Evolutionary conservation across 2,329 filamentous ascomycete species (phyloP).

Genomic region (Didymellaceae sp.): DNA sequence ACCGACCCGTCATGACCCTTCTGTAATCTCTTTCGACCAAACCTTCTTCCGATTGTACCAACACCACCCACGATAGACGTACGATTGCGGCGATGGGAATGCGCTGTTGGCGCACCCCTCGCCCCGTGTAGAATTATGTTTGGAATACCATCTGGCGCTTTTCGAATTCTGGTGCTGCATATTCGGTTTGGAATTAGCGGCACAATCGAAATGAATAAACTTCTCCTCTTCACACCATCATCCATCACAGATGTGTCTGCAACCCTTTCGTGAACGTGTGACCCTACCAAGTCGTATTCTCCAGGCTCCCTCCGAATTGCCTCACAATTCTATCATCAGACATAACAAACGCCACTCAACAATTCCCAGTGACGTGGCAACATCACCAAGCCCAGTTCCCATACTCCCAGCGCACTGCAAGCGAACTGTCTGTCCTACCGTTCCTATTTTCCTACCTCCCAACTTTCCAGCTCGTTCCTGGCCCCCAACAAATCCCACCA

Average conservation of each 20-base stretch:
- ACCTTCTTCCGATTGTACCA: slow-evolving; percentile 45
- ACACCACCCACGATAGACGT: slow-evolving; percentile 50
- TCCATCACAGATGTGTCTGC: neutral
- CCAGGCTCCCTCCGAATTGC: no score
- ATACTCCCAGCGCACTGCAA: no score
- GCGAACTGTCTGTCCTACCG: no score
- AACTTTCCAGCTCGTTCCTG: no score
- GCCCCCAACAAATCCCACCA: no score
- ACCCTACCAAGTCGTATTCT: no score
- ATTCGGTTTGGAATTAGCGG: slow-evolving; percentile 44
- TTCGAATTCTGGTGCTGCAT: slow-evolving; percentile 44
- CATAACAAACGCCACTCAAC: no score
- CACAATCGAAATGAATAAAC: slow-evolving; percentile 44
- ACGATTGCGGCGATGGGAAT: slow-evolving; percentile 41
- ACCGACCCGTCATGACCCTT: slow-evolving; percentile 36
- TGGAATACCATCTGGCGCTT: slow-evolving; percentile 43
- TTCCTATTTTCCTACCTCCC: neutral
- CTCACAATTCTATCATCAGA: no score
- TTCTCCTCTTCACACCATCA: slow-evolving; percentile 37
- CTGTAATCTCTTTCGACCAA: slow-evolving; percentile 33
- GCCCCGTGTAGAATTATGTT: slow-evolving; percentile 47
- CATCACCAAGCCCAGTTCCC: no score
- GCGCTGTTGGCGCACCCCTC: slow-evolving; percentile 28
- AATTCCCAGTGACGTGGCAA: no score
- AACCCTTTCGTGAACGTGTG: neutral